phyloP scores from a whole-genome alignment of 441 rosid genomes.

The Syzygium syzygioides region DNA sequence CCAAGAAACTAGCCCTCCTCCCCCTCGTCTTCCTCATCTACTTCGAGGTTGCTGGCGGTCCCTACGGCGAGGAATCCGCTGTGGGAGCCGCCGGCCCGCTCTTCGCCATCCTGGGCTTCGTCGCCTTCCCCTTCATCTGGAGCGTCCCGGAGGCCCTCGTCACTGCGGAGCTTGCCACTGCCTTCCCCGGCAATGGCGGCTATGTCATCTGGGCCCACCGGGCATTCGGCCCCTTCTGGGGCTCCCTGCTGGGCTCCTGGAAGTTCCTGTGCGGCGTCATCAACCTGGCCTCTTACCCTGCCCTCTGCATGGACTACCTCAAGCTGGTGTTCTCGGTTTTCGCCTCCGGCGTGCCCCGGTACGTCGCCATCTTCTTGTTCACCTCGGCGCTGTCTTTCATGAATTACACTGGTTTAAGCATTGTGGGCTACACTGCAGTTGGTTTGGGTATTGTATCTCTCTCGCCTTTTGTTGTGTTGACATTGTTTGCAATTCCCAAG shows the following conservation, averaged over 20 bases:
- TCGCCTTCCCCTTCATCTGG: slow-evolving; percentile 55
- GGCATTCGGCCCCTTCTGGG: slow-evolving; percentile 31
- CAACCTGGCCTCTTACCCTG: slow-evolving; percentile 26
- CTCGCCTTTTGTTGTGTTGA: slow-evolving; percentile 15
- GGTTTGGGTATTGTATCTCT: slow-evolving; percentile 17
- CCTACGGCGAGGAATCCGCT: slow-evolving; percentile 25
- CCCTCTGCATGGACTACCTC: slow-evolving; percentile 27
- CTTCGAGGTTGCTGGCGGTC: slow-evolving; percentile 32
- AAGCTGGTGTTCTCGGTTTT: slow-evolving; percentile 10
- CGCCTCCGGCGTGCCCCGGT: slow-evolving; percentile 8
- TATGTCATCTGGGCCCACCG: slow-evolving; percentile 26
- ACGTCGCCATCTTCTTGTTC: slow-evolving; percentile 8
- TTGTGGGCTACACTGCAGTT: slow-evolving; percentile 25
- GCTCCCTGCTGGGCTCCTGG: slow-evolving; percentile 25
- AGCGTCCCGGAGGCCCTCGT: slow-evolving; percentile 54
- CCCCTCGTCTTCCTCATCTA: slow-evolving; percentile 30
- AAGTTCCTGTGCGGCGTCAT: slow-evolving; percentile 27
- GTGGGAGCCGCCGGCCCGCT: slow-evolving; percentile 27
- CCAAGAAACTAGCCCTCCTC: slow-evolving; percentile 22
- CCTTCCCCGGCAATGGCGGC: slow-evolving; percentile 33
- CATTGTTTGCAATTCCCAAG: slow-evolving; percentile 21
- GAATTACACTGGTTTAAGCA: slow-evolving; percentile 24
- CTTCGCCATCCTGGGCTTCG: slow-evolving; percentile 34
- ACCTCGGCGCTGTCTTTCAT: slow-evolving; percentile 16
- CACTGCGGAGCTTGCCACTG: slow-evolving; percentile 42